These are phyloP conservation scores for Diplosphaera chodatii DNA, from an alignment of 139 green algal species.

Conservation along the genomic window DNA sequence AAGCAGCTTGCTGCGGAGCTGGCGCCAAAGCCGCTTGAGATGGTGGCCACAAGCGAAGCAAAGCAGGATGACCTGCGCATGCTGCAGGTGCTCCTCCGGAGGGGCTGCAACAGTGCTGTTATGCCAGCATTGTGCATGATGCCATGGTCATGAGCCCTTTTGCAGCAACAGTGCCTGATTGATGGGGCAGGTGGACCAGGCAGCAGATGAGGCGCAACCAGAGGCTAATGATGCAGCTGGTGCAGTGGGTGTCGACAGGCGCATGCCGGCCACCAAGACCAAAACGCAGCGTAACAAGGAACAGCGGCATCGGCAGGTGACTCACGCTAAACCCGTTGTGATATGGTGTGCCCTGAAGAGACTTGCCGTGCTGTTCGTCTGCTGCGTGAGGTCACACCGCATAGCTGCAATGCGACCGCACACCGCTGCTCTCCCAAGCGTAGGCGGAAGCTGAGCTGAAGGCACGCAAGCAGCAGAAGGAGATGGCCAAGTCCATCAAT, in stretches of 20 bases:
- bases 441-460: slow-evolving; percentile 22
- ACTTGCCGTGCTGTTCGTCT: too few species aligned
- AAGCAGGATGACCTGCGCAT: slow-evolving; percentile 34
- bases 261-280: slow-evolving; percentile 33
- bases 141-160: neutral
- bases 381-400: too few species aligned
- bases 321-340: too few species aligned
- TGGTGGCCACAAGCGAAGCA: slow-evolving; percentile 19
- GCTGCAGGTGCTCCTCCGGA: slow-evolving; percentile 38
- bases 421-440: too few species aligned
- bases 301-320: slow-evolving; percentile 14
- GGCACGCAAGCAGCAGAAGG: slow-evolving; percentile 29
- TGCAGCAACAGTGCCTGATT: neutral
- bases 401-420: too few species aligned
- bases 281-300: slow-evolving; percentile 37
- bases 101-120: too few species aligned
- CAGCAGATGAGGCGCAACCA: neutral
- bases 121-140: too few species aligned
- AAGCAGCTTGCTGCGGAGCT: slow-evolving; percentile 41
- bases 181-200: neutral
- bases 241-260: neutral
- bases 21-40: slow-evolving; percentile 10
- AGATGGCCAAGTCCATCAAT: slow-evolving; percentile 27
- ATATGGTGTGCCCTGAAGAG: too few species aligned
- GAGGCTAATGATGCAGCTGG: slow-evolving; percentile 1